Evolutionary conservation across 306 rosid genomes (phyloP).

Genomic region (Fragaria nilgerrensis): DNA sequence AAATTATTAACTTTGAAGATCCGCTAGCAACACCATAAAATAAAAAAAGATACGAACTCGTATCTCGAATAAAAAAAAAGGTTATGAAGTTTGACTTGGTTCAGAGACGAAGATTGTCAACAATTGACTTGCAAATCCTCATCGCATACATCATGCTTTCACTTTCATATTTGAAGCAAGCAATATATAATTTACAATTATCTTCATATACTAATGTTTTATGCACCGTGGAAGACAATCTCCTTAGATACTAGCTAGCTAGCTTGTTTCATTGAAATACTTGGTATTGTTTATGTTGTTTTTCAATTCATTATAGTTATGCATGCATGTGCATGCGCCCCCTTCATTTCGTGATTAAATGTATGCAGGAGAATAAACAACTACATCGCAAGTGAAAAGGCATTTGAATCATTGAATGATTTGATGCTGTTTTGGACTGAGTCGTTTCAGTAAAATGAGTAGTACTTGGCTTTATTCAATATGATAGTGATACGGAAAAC

Average conservation of each 20-base stretch:
- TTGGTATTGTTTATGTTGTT: background rate
- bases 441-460: background rate
- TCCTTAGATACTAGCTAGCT: background rate
- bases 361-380: background rate
- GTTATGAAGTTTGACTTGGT: background rate
- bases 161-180: background rate
- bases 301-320: background rate
- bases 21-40: no score
- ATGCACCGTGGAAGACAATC: background rate
- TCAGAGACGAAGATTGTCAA: background rate
- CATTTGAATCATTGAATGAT: background rate
- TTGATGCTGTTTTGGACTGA: background rate
- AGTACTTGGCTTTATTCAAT: background rate
- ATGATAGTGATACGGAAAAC: background rate
- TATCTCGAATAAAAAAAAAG: no score
- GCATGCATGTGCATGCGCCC: background rate
- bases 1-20: no score
- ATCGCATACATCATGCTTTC: slow-evolving; percentile 4
- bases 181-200: background rate
- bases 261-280: background rate
- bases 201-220: background rate
- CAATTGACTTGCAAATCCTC: background rate
- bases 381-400: background rate
- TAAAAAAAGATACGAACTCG: no score
- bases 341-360: background rate